Base-by-base conservation (phyloP, 2,329 filamentous ascomycete genomes). In the Acrodontium crateriforme region DNA sequence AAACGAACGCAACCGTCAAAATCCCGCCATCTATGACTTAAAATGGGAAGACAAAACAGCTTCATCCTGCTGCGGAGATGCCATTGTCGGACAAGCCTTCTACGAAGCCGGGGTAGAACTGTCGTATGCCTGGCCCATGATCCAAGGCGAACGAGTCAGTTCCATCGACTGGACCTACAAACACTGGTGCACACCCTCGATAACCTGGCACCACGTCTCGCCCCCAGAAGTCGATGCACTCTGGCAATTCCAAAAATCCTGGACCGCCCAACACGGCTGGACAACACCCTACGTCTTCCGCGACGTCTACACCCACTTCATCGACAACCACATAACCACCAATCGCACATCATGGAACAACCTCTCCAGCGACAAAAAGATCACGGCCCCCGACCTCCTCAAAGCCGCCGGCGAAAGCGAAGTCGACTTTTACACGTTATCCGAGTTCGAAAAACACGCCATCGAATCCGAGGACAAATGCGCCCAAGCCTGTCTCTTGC, bases 51-150 rank as follows among this genome's bases (percentile, higher is more conserved):
- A 58, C 16, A 31, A 55, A 16, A 51, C 65, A 11, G 47, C 49
- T 19, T 39, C 52, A 6, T 65, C 71, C 31, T 69, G 63, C 42
- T 69, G 65, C 31, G 66, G 66, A n/a, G 65, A 70, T 31, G 64
- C 60, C 21, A 55, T 69, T 6, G 41, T 69, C 8, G 65, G 65
- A 1, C 63, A 57, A 46, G 60, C 57, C 4, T 42, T 69, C 29
- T 53, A 54, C 34, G 54, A 62, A 18, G 56, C 54, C 18, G 58
- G 56, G 1, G 53, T 69, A 7, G 44, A 50, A 3, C 35, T 70
- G 32, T 60, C 54, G 13, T 44, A 47, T 6, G 52, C 55, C 0
- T 62, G 54, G 46, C 60, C 60, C 1, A 40, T 60, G 9, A 52
- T 63, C 6, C 59, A 64, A 36, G 50, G 56, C 29, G 59, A 63